phyloP scores from a whole-genome alignment of 164 flowering plant species.

The Litsea cubeba region DNA sequence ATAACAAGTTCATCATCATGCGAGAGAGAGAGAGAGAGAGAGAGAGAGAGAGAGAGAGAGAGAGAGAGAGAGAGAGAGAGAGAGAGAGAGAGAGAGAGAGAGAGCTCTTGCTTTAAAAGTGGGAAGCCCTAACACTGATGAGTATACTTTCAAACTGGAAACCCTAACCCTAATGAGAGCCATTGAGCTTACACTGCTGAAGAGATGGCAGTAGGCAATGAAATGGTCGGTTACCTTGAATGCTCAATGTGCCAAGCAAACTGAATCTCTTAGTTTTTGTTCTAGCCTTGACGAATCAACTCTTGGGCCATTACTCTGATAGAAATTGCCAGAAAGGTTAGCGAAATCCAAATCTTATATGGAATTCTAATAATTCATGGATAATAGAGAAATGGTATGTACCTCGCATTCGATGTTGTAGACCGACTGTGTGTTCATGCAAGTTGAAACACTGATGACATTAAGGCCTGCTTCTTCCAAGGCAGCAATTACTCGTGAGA shows the following conservation, averaged over 20 bases:
- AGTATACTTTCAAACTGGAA: neutral
- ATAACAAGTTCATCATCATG: no score
- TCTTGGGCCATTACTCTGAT: neutral
- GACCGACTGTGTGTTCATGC: constrained; percentile 20
- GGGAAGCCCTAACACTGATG: neutral
- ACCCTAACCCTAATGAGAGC: neutral
- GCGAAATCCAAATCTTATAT: neutral
- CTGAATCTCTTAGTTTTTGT: constrained; percentile 5
- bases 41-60: no score
- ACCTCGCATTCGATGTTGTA: constrained; percentile 44
- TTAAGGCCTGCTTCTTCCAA: constrained; percentile 32
- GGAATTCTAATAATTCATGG: neutral
- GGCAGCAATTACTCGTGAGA: constrained; percentile 27
- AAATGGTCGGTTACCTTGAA: neutral
- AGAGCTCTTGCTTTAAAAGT: neutral
- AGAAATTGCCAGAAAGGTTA: no score
- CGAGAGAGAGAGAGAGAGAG: no score
- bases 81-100: neutral
- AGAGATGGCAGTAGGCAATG: neutral
- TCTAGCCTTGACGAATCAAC: constrained; percentile 5
- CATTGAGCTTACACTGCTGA: neutral
- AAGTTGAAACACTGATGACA: constrained; percentile 31
- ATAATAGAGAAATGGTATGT: neutral
- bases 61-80: no score
- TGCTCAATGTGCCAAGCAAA: neutral